A percentile compares a stretch with the other conserved stretches of the same genome.
phyloP scores from a whole-genome alignment of 2,329 filamentous ascomycete genomes.

The Colletotrichum phormii region DNA sequence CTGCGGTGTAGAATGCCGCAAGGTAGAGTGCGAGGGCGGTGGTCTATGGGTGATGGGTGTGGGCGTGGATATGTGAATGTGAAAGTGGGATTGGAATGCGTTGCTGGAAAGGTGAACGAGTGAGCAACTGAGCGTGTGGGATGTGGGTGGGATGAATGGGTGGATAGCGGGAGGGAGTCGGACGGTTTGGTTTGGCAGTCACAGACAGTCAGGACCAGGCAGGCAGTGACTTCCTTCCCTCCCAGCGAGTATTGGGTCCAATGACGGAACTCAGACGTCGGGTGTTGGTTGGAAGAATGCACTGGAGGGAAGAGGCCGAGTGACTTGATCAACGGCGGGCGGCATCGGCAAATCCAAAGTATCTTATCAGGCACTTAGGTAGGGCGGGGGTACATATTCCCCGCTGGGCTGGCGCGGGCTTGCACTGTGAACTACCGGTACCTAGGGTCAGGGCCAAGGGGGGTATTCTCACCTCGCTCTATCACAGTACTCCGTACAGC shows the following conservation, averaged over 20 bases:
- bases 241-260: not conserved
- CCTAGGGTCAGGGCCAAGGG: not conserved
- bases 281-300: conserved; percentile 3
- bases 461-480: not conserved
- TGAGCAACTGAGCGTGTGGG: not conserved
- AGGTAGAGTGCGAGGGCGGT: conserved; percentile 1
- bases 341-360: not conserved
- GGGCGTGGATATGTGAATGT: not conserved
- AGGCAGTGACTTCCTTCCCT: not conserved
- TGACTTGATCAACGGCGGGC: not conserved
- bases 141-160: not conserved
- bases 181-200: conserved; percentile 5
- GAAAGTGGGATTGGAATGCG: conserved; percentile 1
- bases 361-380: not conserved
- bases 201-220: not conserved
- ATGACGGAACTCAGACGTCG: not conserved
- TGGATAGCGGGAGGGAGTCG: conserved; percentile 8
- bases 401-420: not conserved
- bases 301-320: not conserved
- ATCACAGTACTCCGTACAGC: not conserved
- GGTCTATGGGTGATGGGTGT: not conserved
- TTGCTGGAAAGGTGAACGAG: conserved; percentile 3
- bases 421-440: not conserved
- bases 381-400: not conserved
- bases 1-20: conserved; percentile 4